These are phyloP conservation scores for Pyronema omphalodes DNA, from an alignment of 495 filamentous ascomycete genomes.

Conservation along the genomic window DNA sequence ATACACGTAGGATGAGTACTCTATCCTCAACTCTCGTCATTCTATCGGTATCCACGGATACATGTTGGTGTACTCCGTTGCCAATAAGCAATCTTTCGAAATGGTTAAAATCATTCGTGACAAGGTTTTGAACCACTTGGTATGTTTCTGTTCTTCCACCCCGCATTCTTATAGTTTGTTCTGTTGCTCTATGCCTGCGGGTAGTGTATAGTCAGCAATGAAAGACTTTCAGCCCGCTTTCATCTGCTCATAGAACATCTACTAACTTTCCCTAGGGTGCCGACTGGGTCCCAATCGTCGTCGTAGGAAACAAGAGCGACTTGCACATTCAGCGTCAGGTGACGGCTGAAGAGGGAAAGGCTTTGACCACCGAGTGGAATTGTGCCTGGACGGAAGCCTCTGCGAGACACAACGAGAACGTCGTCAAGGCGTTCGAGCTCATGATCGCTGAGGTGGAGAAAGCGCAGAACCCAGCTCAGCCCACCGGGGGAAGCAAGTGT, in stretches of 20 bases:
- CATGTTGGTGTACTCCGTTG: slow-evolving; percentile 92
- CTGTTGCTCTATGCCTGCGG: not conserved
- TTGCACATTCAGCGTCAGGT: slow-evolving; percentile 91
- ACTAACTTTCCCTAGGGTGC: slow-evolving; percentile 43
- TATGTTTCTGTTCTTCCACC: slow-evolving; percentile 29
- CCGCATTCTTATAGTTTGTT: not conserved
- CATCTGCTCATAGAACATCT: not conserved
- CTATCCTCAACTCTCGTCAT: slow-evolving; percentile 92
- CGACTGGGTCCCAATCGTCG: slow-evolving; percentile 76
- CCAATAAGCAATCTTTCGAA: slow-evolving; percentile 83
- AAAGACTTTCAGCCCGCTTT: slow-evolving; percentile 1
- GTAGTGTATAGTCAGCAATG: not conserved
- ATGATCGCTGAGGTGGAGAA: slow-evolving; percentile 94
- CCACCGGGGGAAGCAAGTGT: slow-evolving; percentile 62
- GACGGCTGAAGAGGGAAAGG: slow-evolving; percentile 59
- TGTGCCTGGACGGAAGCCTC: slow-evolving; percentile 92
- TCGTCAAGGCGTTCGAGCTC: slow-evolving; percentile 77
- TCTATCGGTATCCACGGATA: slow-evolving; percentile 99
- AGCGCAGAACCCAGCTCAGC: slow-evolving; percentile 72
- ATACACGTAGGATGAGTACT: slow-evolving; percentile 71
- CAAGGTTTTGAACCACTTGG: slow-evolving; percentile 92
- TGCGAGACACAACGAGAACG: slow-evolving; percentile 84
- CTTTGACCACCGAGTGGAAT: slow-evolving; percentile 63
- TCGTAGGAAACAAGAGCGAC: slow-evolving; percentile 96
- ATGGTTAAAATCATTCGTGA: slow-evolving; percentile 90